phyloP scores from a whole-genome alignment of 2,329 filamentous ascomycete genomes.

The Xylariaceae sp. region DNA sequence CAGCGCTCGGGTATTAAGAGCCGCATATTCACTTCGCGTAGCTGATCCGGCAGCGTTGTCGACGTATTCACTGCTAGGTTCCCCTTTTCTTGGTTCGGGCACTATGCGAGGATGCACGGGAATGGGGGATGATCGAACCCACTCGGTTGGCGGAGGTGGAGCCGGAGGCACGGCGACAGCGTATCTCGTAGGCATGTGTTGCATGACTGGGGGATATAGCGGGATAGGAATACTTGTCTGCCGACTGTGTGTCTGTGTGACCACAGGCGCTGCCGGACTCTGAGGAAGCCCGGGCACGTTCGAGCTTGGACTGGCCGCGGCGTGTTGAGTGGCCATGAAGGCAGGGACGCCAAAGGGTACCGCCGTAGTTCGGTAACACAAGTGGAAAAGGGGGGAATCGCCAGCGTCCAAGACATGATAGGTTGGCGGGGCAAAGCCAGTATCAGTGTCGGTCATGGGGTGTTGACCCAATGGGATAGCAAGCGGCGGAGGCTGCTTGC shows the following conservation, averaged over 20 bases:
- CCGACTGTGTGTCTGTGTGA: constrained; percentile 5
- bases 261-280: constrained; percentile 12
- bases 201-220: background rate
- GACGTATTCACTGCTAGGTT: background rate
- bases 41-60: background rate
- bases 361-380: too few species aligned
- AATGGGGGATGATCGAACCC: background rate
- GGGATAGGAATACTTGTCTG: constrained; percentile 3
- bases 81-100: background rate
- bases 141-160: constrained; percentile 6
- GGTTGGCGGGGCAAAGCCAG: too few species aligned
- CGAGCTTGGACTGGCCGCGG: constrained; percentile 5
- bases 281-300: constrained; percentile 1
- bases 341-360: background rate
- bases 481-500: too few species aligned
- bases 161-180: constrained; percentile 8
- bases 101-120: background rate
- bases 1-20: background rate
- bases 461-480: too few species aligned
- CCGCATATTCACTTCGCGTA: background rate
- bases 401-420: too few species aligned
- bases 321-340: constrained; percentile 4
- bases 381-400: too few species aligned
- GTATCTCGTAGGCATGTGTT: constrained; percentile 3
- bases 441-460: too few species aligned